Percentiles rank a stretch among this genome's conserved stretches.
phyloP scores from a whole-genome alignment of 257 asterid species.

The Nicotiana attenuata region DNA sequence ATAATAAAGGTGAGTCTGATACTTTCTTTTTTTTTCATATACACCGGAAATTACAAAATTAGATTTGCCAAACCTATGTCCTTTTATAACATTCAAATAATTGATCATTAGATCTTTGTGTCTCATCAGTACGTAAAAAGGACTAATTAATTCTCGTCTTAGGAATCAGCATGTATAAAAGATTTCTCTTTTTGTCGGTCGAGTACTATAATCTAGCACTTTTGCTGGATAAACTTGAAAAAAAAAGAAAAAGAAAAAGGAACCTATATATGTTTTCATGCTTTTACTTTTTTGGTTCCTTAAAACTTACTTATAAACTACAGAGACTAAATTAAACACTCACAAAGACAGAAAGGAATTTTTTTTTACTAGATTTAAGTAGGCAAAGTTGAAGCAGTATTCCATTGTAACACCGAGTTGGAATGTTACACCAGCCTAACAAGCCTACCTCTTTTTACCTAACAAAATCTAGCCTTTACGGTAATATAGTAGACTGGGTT shows the following conservation, averaged over 20 bases:
- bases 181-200: conserved; percentile 2
- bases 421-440: not conserved
- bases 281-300: not conserved
- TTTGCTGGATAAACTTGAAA: conserved; percentile 1
- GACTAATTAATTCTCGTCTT: not conserved
- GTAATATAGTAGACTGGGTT: not conserved
- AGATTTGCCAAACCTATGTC: not conserved
- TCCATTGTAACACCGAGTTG: not conserved
- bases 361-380: not conserved
- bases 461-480: not conserved
- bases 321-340: not conserved
- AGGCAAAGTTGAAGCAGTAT: conserved; percentile 4
- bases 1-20: not conserved
- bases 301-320: not conserved
- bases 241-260: not conserved
- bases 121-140: not conserved
- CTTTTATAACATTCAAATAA: not conserved
- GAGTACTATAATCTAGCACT: not conserved
- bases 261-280: not conserved
- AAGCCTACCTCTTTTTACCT: not conserved
- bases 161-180: conserved; percentile 9
- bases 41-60: not conserved
- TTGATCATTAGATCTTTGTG: conserved; percentile 4
- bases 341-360: not conserved
- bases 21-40: not conserved